Evolutionary conservation across 306 rosid species (phyloP).

Genomic region (Neltuma alba): DNA sequence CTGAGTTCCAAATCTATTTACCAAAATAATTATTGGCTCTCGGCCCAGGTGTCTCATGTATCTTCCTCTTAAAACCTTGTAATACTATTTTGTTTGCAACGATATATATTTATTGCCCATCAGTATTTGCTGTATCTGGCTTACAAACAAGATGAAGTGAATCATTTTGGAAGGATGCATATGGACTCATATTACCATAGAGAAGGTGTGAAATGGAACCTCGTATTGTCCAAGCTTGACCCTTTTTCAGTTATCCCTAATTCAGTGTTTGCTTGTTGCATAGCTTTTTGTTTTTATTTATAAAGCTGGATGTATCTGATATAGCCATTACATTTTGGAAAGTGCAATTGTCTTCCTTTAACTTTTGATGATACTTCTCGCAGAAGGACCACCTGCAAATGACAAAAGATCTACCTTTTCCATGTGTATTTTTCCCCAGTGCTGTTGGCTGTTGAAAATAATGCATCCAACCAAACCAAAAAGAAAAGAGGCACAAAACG

Average conservation of each 20-base stretch:
- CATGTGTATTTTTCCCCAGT: neutral
- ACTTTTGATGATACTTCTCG: constrained; percentile 33
- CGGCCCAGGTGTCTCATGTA: constrained; percentile 20
- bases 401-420: neutral
- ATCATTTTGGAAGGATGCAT: constrained; percentile 34
- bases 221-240: constrained; percentile 20
- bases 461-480: constrained; percentile 18
- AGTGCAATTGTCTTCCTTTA: constrained; percentile 19
- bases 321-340: constrained; percentile 24
- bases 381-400: constrained; percentile 26
- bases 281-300: constrained; percentile 35
- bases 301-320: constrained; percentile 35
- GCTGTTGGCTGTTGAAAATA: constrained; percentile 40
- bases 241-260: constrained; percentile 38
- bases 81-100: constrained; percentile 30
- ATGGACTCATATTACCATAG: constrained; percentile 17
- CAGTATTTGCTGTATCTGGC: constrained; percentile 17
- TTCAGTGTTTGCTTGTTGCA: constrained; percentile 27
- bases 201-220: constrained; percentile 25
- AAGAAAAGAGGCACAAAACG: neutral
- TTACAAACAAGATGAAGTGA: constrained; percentile 8
- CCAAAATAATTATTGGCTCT: neutral
- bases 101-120: neutral
- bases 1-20: neutral
- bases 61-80: constrained; percentile 9